Percentiles rank a stretch among this genome's conserved stretches.
These are phyloP conservation scores for Solanum boliviense DNA, from an alignment of 257 asterid genomes.

Conservation along the genomic window DNA sequence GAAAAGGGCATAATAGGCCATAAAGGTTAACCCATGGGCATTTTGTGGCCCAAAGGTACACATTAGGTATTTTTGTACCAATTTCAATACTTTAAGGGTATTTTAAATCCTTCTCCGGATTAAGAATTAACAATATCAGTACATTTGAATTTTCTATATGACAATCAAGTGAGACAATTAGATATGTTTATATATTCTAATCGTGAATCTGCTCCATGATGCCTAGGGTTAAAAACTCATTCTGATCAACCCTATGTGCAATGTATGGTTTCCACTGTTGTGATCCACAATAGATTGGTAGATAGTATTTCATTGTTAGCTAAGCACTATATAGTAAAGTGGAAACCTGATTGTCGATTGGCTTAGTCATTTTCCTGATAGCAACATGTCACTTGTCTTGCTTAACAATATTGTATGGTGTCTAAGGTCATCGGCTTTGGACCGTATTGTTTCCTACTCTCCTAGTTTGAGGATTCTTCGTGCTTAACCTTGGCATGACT, in stretches of 20 bases:
- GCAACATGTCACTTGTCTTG: too few relatives aligned
- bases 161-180: not conserved
- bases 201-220: not conserved
- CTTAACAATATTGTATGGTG: too few relatives aligned
- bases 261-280: not conserved
- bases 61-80: too few relatives aligned
- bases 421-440: too few relatives aligned
- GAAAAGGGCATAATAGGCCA: too few relatives aligned
- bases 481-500: slow-evolving; percentile 26
- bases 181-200: not conserved
- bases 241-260: not conserved
- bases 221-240: not conserved
- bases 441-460: not conserved
- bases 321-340: not conserved
- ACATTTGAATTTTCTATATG: too few relatives aligned
- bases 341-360: slow-evolving; percentile 34
- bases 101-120: too few relatives aligned
- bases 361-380: not conserved
- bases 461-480: slow-evolving; percentile 22
- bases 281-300: not conserved
- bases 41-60: too few relatives aligned
- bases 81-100: too few relatives aligned
- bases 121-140: too few relatives aligned
- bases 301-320: not conserved
- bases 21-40: too few relatives aligned